Base-by-base conservation (phyloP, 2,329 filamentous ascomycete genomes). In the Rhinocladiella mackenziei region DNA sequence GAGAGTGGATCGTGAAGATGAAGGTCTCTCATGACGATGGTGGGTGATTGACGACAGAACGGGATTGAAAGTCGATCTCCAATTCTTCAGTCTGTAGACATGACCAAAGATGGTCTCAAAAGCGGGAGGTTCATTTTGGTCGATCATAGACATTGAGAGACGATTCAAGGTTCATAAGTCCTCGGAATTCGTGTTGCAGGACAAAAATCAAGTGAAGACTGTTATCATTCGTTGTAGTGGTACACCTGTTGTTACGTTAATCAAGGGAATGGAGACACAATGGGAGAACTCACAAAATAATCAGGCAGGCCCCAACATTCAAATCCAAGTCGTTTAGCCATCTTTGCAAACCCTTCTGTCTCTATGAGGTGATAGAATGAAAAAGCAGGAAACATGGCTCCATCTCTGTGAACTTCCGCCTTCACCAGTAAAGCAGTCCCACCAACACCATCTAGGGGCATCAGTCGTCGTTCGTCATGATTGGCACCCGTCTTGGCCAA, bases 341-440 rank as follows among this genome's bases (percentile, higher is more conserved):
- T 98, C 70, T 91, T 95, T 13, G 92, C 89, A 61, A 98, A 98
- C 0, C 92, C 92, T 62, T 98, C 92, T 0, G 92, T 97, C 73
- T 98, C 92, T 50, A 98, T 94, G 49, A 98, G 74, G 66, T 98
- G 85, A 63, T 96, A 97, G 62, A 98, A 98, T 2, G 91, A 70
- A 63, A 98, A 98, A 0, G 92, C 80, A 13, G 92, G 92, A 70
- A 98, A 98, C 91, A 97, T 98, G 63, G 92, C 91, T 14, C 92
- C 92, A 61, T 98, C 92, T 18, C 92, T 81, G 64, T 98, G 92
- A 17, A 98, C 92, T 48, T 97, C 89, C 1, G 89, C 92, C 71
- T 95, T 96, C 48, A 98, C 92, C 60, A 98, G 71, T 53, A 98
- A 71, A 1, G 89, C 86, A 1, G 91, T 94, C 25, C 92, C 92